Conservation (phyloP, 2,329 filamentous ascomycete genomes). For the Grosmannia penicillata region DNA sequence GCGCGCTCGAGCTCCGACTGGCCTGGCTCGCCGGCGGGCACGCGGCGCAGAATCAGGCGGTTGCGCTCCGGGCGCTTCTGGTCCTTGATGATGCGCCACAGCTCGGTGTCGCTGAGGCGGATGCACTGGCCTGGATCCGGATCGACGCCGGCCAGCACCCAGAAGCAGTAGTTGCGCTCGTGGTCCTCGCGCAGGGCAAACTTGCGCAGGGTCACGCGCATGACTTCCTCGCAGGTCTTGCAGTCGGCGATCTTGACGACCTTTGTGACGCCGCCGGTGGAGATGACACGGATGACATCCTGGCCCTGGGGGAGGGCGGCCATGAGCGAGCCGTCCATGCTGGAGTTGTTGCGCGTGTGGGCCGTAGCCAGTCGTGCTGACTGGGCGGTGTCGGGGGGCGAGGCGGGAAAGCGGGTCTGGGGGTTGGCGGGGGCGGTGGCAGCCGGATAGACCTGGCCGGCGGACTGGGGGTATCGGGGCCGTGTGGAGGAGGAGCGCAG, state of each 20-base stretch:
- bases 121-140: constrained; percentile 70
- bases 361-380: constrained; percentile 41
- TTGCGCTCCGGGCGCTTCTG: constrained; percentile 74
- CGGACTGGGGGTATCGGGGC: constrained; percentile 41
- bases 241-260: constrained; percentile 88
- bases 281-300: constrained; percentile 85
- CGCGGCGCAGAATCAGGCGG: constrained; percentile 77
- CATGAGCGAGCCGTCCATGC: constrained; percentile 75
- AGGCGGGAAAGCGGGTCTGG: constrained; percentile 39
- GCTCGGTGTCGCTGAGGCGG: constrained; percentile 69
- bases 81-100: constrained; percentile 85
- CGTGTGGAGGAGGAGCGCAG: constrained; percentile 29
- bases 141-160: constrained; percentile 74
- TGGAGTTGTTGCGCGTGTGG: constrained; percentile 69
- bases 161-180: constrained; percentile 93
- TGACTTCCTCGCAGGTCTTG: constrained; percentile 83
- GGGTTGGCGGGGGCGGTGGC: constrained; percentile 20
- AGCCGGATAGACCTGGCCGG: constrained; percentile 11
- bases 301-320: constrained; percentile 73
- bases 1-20: constrained; percentile 75
- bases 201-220: constrained; percentile 77
- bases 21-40: constrained; percentile 83
- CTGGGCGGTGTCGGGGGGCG: constrained; percentile 50
- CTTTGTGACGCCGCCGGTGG: constrained; percentile 78
- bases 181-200: constrained; percentile 80